Conservation (phyloP, 805 yeast genomes). For the Millerozyma miso region DNA sequence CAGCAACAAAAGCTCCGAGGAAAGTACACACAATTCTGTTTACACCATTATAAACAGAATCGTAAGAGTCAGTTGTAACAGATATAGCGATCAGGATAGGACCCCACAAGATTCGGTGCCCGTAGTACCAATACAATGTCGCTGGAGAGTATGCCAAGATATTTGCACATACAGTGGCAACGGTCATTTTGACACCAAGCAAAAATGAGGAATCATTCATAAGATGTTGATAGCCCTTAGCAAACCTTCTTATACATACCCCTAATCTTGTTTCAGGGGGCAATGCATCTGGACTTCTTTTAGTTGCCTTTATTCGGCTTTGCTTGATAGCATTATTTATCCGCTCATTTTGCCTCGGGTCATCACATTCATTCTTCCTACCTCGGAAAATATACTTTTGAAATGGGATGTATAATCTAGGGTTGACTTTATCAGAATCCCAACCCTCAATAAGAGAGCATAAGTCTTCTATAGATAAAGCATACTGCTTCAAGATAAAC, state of each 20-base stretch:
- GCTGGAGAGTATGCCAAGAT: not conserved
- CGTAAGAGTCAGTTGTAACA: slow-evolving; percentile 2
- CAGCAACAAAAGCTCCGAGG: slow-evolving; percentile 3
- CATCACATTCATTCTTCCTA: not conserved
- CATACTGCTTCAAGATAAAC: slow-evolving; percentile 1
- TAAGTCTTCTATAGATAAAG: not conserved
- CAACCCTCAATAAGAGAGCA: slow-evolving; percentile 1
- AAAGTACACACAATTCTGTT: slow-evolving; percentile 1
- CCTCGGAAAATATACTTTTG: not conserved
- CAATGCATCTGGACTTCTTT: slow-evolving; percentile 26
- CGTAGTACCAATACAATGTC: slow-evolving; percentile 1
- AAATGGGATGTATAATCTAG: not conserved
- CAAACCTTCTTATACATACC: slow-evolving; percentile 14
- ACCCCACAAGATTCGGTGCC: slow-evolving; percentile 3
- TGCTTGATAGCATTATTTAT: not conserved
- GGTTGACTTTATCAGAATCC: not conserved
- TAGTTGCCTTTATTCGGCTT: slow-evolving; percentile 5
- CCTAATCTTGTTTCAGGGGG: slow-evolving; percentile 22
- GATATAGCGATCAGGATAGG: slow-evolving; percentile 3
- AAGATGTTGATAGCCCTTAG: slow-evolving; percentile 14
- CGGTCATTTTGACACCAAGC: not conserved
- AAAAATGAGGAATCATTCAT: slow-evolving; percentile 8
- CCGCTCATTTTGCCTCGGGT: no score
- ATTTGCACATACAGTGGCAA: not conserved
- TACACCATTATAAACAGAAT: not conserved